Percentiles rank a stretch among this genome's conserved stretches.
These are phyloP conservation scores for Exophiala sp. DNA, from an alignment of 2,329 filamentous ascomycete genomes.

Conservation along the genomic window DNA sequence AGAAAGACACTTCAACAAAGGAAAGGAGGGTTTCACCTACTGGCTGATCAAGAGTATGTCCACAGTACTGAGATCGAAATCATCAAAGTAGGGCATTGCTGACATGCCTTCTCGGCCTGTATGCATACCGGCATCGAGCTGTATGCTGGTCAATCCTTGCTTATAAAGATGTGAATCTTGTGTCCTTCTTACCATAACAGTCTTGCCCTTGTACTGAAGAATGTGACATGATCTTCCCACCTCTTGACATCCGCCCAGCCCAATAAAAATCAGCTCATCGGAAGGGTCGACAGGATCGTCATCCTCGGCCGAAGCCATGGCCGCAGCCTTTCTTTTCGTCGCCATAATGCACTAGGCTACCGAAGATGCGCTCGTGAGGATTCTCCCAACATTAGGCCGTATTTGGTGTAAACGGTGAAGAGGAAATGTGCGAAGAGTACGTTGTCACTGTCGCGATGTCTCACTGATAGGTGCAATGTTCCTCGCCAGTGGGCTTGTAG, in stretches of 20 bases:
- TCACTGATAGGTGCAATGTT: no score
- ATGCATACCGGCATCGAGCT: constrained; percentile 97
- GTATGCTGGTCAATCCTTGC: constrained; percentile 21
- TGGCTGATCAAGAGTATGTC: constrained; percentile 97
- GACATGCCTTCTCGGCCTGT: constrained; percentile 78
- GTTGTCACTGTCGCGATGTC: not conserved
- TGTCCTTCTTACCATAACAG: constrained; percentile 71
- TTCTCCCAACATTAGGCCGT: not conserved
- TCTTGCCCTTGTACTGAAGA: constrained; percentile 98
- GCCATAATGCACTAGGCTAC: constrained; percentile 57
- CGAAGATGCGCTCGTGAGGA: not conserved
- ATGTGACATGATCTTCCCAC: constrained; percentile 97
- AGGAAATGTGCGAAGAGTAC: no score
- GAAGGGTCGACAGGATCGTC: constrained; percentile 88
- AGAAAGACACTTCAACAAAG: constrained; percentile 24
- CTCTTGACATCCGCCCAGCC: constrained; percentile 91
- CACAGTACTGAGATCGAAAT: constrained; percentile 95
- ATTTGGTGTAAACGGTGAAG: no score
- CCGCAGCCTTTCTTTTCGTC: constrained; percentile 82
- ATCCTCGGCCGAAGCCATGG: constrained; percentile 57
- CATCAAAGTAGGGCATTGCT: constrained; percentile 92
- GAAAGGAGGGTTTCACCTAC: constrained; percentile 59
- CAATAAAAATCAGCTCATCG: constrained; percentile 91
- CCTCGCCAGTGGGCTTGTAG: no score
- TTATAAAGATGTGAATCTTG: not conserved